Percentiles rank a stretch among this genome's conserved stretches.
Conservation (phyloP, 164 flowering plant genomes). For the Buxus sempervirens region DNA sequence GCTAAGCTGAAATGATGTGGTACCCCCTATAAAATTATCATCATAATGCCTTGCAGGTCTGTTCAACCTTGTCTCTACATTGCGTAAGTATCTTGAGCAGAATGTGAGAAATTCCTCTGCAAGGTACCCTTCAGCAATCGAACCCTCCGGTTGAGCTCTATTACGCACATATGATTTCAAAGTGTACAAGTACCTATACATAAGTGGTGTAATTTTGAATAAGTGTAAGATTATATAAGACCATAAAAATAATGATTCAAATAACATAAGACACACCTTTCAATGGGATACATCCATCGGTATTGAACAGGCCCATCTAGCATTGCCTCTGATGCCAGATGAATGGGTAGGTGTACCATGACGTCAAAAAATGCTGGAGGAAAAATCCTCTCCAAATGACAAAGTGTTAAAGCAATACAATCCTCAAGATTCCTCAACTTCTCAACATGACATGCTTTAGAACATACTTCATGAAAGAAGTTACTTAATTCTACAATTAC, state of each 20-base stretch:
- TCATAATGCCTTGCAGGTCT: too few relatives aligned
- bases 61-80: not conserved
- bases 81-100: not conserved
- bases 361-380: slow-evolving; percentile 21
- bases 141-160: slow-evolving; percentile 6
- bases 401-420: slow-evolving; percentile 1
- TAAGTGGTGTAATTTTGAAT: too few relatives aligned
- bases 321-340: slow-evolving; percentile 13
- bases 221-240: too few relatives aligned
- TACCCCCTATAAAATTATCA: too few relatives aligned
- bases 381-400: slow-evolving; percentile 18
- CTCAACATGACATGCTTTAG: not conserved
- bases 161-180: not conserved
- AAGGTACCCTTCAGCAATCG: slow-evolving; percentile 9
- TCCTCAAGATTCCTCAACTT: not conserved
- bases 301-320: slow-evolving; percentile 16
- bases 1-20: too few relatives aligned
- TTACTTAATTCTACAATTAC: slow-evolving; percentile 5
- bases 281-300: slow-evolving; percentile 33
- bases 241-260: too few relatives aligned
- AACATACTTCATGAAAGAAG: slow-evolving; percentile 14
- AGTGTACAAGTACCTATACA: not conserved
- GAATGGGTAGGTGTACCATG: slow-evolving; percentile 21
- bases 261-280: slow-evolving; percentile 3
- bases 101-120: not conserved